phyloP scores from a whole-genome alignment of 805 yeast species.

The Spathaspora gorwiae region DNA sequence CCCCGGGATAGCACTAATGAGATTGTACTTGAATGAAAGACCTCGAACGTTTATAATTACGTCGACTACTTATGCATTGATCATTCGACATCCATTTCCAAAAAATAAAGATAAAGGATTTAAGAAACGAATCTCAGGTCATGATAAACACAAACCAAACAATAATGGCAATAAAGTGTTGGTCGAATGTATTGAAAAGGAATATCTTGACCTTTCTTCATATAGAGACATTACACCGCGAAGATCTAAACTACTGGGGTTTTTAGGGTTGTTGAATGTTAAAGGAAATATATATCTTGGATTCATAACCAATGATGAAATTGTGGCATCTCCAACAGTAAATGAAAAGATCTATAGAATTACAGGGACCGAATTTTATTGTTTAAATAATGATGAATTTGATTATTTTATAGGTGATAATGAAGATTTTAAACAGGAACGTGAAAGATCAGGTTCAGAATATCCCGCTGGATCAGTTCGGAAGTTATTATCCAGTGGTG shows the following conservation, averaged over 20 bases:
- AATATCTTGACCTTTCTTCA: slow-evolving; percentile 29
- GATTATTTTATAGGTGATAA: slow-evolving; percentile 28
- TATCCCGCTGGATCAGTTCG: slow-evolving; percentile 44
- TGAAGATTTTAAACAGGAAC: slow-evolving; percentile 17
- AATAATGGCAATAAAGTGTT: slow-evolving; percentile 24
- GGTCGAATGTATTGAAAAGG: slow-evolving; percentile 51
- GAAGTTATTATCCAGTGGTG: slow-evolving; percentile 41
- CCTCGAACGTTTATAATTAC: slow-evolving; percentile 71
- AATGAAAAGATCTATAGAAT: slow-evolving; percentile 51
- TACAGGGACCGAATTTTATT: slow-evolving; percentile 59
- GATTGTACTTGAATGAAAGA: slow-evolving; percentile 52
- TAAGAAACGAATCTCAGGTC: slow-evolving; percentile 5
- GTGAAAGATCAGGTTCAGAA: slow-evolving; percentile 18
- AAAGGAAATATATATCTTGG: slow-evolving; percentile 55
- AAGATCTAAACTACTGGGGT: slow-evolving; percentile 41
- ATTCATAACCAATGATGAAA: slow-evolving; percentile 49
- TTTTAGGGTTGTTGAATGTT: slow-evolving; percentile 56
- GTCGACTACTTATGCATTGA: slow-evolving; percentile 53
- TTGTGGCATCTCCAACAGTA: slow-evolving; percentile 57
- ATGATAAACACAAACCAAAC: slow-evolving; percentile 17
- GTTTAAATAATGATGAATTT: slow-evolving; percentile 53
- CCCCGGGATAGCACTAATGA: slow-evolving; percentile 36
- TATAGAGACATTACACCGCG: slow-evolving; percentile 42
- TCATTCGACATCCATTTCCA: slow-evolving; percentile 49
- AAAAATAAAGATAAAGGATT: slow-evolving; percentile 10